These are phyloP conservation scores for Taphrina flavorubra DNA, from an alignment of 1,139 yeast species.

Conservation along the genomic window DNA sequence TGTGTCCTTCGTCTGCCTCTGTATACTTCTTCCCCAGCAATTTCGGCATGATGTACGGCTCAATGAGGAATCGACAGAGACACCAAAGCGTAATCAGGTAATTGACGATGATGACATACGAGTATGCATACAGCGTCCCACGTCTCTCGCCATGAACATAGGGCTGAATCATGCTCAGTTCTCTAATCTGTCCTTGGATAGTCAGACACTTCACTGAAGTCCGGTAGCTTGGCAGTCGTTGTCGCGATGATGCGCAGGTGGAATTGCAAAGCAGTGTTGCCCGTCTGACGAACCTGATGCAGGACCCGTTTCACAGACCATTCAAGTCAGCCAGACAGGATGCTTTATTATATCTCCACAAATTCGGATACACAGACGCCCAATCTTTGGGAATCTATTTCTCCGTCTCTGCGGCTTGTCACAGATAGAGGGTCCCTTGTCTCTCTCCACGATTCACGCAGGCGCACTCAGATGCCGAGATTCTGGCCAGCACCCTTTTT, in stretches of 20 bases:
- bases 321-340: neutral
- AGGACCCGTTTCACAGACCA: too few relatives aligned
- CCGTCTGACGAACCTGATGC: too few relatives aligned
- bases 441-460: too few relatives aligned
- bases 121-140: slow-evolving; percentile 12
- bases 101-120: slow-evolving; percentile 24
- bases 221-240: too few relatives aligned
- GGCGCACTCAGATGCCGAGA: neutral
- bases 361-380: too few relatives aligned
- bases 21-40: slow-evolving; percentile 14
- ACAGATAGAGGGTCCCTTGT: neutral
- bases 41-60: slow-evolving; percentile 18
- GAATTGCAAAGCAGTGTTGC: too few relatives aligned
- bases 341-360: neutral
- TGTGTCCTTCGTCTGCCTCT: slow-evolving; percentile 12
- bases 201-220: too few relatives aligned
- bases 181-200: too few relatives aligned
- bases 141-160: slow-evolving; percentile 23
- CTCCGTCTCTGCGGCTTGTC: slow-evolving; percentile 3
- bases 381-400: neutral
- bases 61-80: slow-evolving; percentile 20
- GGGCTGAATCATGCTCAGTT: neutral
- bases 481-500: neutral
- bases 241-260: too few relatives aligned
- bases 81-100: slow-evolving; percentile 26